Percentiles rank a stretch among this genome's conserved stretches.
Conservation (phyloP, 2,329 filamentous ascomycete species). For the Sporothrix schenckii region DNA sequence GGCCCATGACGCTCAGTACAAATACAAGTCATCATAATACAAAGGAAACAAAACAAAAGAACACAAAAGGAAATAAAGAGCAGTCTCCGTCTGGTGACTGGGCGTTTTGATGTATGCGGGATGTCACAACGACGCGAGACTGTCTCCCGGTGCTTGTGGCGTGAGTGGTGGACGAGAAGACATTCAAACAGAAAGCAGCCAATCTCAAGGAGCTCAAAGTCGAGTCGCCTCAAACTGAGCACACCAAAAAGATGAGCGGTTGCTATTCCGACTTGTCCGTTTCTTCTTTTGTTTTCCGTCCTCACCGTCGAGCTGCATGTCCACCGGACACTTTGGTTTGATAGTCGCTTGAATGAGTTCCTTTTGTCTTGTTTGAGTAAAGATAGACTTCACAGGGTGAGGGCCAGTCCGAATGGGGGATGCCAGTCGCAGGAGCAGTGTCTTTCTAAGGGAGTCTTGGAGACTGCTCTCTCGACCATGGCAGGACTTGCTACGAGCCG, state of each 20-base stretch:
- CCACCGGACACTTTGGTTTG: no score
- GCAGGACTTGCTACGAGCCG: constrained; percentile 21
- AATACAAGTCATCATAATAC: background rate
- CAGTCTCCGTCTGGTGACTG: no score
- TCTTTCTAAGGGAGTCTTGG: no score
- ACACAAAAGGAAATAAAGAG: background rate
- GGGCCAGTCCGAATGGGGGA: constrained; percentile 1
- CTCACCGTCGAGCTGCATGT: background rate
- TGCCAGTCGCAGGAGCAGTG: constrained; percentile 2
- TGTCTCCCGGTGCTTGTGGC: background rate
- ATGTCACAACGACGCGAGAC: background rate
- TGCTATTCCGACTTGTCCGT: background rate
- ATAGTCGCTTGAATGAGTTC: background rate
- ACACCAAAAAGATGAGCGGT: background rate
- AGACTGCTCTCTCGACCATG: background rate
- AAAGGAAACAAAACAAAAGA: background rate
- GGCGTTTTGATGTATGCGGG: no score
- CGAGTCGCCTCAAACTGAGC: background rate
- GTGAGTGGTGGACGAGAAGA: background rate
- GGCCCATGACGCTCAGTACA: no score
- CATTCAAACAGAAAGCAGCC: background rate
- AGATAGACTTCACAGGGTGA: background rate
- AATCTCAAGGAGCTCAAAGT: constrained; percentile 9
- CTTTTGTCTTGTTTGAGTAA: background rate
- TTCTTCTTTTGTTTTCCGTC: background rate